Base-by-base conservation (phyloP, 441 rosid species). In the Viola pubescens region DNA sequence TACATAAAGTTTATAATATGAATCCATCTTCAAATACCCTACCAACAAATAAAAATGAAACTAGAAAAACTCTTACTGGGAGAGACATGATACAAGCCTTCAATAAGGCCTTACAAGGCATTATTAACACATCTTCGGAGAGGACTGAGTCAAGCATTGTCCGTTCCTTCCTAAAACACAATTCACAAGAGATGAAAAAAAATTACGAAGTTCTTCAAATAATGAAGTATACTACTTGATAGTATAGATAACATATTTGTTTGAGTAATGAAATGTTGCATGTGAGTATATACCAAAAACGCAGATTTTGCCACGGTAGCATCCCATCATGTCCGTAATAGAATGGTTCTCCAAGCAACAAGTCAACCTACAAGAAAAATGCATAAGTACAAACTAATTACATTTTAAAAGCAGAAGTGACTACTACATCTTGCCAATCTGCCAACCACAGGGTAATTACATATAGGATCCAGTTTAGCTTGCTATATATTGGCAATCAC, bases 301-400 rank as follows among this genome's bases (percentile, higher is more conserved):
- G 94, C 59, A 94, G 82, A 77, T 84, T 85, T 66, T 86, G 87
- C 97, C 97, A 94, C 6, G 95, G 99, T 72, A 94, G 97, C 75
- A 74, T 73, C 70, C 83, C 83, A 58, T 90, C 97, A 69, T 74
- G 79, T 63, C 88, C 97, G 68, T 66, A 73, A 72, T 82, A 94
- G 71, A 79, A 88, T 40, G 97, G 99, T 67, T 94, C 99, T 64
- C 87, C 95, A 59, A 94, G 76, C 75, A 90, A 71, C 65, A 86
- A 70, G 69, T 94, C 97, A 77, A 85, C 79, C 99, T 90, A 76
- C 62, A 65, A 68, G 71, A 12, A 69, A n/a, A 66, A 62, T 9
- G 66, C 41, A 55, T 34, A 9, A 46, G 45, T 26, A 59, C 44
- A 34, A 46, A 40, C 12, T 42, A 51, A 41, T 56, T 58, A 3